Conservation (phyloP, 108 stramenopile species). For the Conticribra weissflogii region DNA sequence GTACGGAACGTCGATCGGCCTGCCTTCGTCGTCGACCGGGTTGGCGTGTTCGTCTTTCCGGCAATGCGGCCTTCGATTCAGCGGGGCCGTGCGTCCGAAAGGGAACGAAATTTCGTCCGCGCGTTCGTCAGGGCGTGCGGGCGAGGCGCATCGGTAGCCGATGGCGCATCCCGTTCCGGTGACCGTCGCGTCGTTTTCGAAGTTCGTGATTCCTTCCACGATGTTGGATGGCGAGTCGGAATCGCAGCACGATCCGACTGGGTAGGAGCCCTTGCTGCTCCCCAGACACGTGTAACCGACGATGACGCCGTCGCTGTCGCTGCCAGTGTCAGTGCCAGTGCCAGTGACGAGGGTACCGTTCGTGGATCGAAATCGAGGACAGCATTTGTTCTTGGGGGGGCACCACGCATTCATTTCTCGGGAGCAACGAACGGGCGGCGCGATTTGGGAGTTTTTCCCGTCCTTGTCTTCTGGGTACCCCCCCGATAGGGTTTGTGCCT, state of each 20-base stretch:
- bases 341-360: neutral
- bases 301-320: slow-evolving; percentile 35
- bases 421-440: slow-evolving; percentile 12
- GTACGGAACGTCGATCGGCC: slow-evolving; percentile 12
- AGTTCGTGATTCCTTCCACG: too few relatives aligned
- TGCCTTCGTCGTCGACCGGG: slow-evolving; percentile 14
- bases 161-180: neutral
- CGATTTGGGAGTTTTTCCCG: neutral
- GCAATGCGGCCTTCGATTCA: neutral
- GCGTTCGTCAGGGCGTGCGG: too few relatives aligned
- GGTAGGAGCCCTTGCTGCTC: neutral
- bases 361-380: neutral
- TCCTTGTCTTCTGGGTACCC: neutral
- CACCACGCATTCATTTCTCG: neutral
- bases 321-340: too few relatives aligned
- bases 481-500: too few relatives aligned
- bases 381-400: slow-evolving; percentile 8
- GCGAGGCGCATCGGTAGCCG: neutral
- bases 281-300: slow-evolving; percentile 31
- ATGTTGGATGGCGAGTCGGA: too few relatives aligned
- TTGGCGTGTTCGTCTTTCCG: neutral
- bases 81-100: too few relatives aligned
- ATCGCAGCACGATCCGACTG: slow-evolving; percentile 10
- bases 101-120: too few relatives aligned
- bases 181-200: neutral